These are phyloP conservation scores for Brettanomyces anomalus DNA, from an alignment of 805 yeast species.

Conservation along the genomic window DNA sequence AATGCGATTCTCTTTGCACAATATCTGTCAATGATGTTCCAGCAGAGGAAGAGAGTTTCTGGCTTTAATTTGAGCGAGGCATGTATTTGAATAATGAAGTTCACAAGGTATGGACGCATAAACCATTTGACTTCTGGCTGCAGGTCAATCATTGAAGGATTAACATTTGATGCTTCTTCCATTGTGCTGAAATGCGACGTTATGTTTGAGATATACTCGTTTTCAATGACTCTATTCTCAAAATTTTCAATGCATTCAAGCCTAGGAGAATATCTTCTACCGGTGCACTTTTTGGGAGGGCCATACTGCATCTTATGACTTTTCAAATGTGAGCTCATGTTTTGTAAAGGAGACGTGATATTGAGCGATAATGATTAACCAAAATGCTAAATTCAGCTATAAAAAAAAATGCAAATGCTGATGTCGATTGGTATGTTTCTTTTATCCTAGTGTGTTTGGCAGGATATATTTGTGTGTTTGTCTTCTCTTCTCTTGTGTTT, in stretches of 20 bases:
- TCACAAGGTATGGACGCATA: constrained; percentile 67
- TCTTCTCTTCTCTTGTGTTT: too few relatives aligned
- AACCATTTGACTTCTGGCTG: constrained; percentile 81
- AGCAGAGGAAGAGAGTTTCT: constrained; percentile 60
- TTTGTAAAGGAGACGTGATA: neutral
- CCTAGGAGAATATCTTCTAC: constrained; percentile 29
- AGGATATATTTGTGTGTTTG: too few relatives aligned
- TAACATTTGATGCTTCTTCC: constrained; percentile 31
- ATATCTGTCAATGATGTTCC: constrained; percentile 80
- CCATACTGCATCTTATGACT: constrained; percentile 17
- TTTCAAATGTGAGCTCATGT: constrained; percentile 3
- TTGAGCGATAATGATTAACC: neutral
- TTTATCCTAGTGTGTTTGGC: too few relatives aligned
- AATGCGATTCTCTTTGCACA: constrained; percentile 80
- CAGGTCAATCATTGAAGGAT: constrained; percentile 55
- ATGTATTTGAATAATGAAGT: constrained; percentile 63
- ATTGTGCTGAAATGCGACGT: constrained; percentile 29
- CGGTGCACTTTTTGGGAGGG: constrained; percentile 24
- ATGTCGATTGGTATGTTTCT: too few relatives aligned
- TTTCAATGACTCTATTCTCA: constrained; percentile 32
- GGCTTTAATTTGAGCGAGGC: constrained; percentile 53
- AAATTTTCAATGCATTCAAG: constrained; percentile 40
- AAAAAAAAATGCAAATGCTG: too few relatives aligned
- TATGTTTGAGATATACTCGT: constrained; percentile 35
- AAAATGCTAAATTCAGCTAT: constrained; percentile 3